Base-by-base conservation (phyloP, 495 filamentous ascomycete genomes). In the Penicillium malachiteum region DNA sequence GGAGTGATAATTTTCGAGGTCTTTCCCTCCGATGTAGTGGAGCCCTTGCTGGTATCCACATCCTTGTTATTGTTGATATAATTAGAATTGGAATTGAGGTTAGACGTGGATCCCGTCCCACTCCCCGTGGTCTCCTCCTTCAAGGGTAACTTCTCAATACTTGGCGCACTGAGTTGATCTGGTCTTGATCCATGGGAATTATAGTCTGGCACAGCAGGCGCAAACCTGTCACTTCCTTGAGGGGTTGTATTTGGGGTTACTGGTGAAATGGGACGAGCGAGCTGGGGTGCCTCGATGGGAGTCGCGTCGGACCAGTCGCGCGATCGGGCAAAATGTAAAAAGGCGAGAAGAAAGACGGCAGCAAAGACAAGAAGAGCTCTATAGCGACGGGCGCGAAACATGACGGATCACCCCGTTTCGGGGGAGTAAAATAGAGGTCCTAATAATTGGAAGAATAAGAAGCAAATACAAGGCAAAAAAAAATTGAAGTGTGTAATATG, bases 351-450 rank as follows among this genome's bases (percentile, higher is more conserved):
- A 47, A 86, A 70, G 45, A 89, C 68, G 48, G 84, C 78, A 44
- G 89, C 84, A 65, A 89, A 87, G 59, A 89, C 71, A 45, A 92
- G 65, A 56, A 90, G 87, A 45, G 87, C 76, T 50, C 91, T 85
- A 63, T 91, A 93, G 71, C 90, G 81, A 48, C 91, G 86, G 58
- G 88, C 70, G 38, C 89, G 87, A 54, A 89, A 74, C 91, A 94
- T 92, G 46, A 60, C 73, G 67, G 60, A 5, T 48, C 21, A 18
- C 48, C 48, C 16, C 18, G 12, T 30, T 40, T 21, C 34, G 16
- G 26, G 14, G 46, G 31, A 13, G 21, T 6, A n/a, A 34, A 48
- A 34, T 48, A 32, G 35, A 17, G 13, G 18, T 4, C 30, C 21
- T 26, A 26, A 26, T 26, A 26, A 26, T 26, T 26, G 21, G 21